Conservation (phyloP, 2,329 filamentous ascomycete species). For the Pseudocercospora fijiensis region DNA sequence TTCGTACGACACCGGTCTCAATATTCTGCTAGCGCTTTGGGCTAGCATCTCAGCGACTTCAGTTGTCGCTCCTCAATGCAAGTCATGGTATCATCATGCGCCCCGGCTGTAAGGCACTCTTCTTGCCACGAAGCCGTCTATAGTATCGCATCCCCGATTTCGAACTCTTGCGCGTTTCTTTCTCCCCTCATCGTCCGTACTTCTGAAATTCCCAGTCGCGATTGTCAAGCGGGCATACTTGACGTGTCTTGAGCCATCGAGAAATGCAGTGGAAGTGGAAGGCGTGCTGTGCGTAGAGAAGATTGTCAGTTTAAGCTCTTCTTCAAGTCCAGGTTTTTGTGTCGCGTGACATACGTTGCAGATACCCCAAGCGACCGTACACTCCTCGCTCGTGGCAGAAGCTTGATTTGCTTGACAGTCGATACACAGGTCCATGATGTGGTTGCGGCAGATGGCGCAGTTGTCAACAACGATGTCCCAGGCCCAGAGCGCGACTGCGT, state of each 20-base stretch:
- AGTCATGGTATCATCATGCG: neutral
- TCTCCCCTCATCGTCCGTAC: conserved; percentile 65
- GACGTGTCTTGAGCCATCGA: conserved; percentile 97
- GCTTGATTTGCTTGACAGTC: conserved; percentile 99
- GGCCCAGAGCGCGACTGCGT: conserved; percentile 95
- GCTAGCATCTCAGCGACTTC: neutral
- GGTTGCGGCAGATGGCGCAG: conserved; percentile 97
- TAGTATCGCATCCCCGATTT: neutral
- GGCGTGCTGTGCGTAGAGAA: conserved; percentile 66
- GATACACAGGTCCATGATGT: conserved; percentile 99
- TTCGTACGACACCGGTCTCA: neutral
- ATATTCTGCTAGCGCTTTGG: neutral
- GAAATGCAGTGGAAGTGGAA: conserved; percentile 99
- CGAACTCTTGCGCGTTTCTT: neutral
- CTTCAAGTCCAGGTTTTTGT: neutral
- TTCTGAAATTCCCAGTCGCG: conserved; percentile 99
- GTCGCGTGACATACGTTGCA: conserved; percentile 78
- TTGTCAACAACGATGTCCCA: conserved; percentile 99
- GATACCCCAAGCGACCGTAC: conserved; percentile 97
- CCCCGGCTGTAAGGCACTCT: neutral
- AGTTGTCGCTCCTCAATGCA: neutral
- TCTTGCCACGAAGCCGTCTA: neutral
- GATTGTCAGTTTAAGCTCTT: neutral
- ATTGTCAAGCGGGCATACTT: conserved; percentile 96
- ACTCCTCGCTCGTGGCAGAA: conserved; percentile 94